A percentile compares a stretch with the other conserved stretches of the same genome.
These are phyloP conservation scores for Chimonanthus salicifolius DNA, from an alignment of 164 flowering plant genomes.

Conservation along the genomic window DNA sequence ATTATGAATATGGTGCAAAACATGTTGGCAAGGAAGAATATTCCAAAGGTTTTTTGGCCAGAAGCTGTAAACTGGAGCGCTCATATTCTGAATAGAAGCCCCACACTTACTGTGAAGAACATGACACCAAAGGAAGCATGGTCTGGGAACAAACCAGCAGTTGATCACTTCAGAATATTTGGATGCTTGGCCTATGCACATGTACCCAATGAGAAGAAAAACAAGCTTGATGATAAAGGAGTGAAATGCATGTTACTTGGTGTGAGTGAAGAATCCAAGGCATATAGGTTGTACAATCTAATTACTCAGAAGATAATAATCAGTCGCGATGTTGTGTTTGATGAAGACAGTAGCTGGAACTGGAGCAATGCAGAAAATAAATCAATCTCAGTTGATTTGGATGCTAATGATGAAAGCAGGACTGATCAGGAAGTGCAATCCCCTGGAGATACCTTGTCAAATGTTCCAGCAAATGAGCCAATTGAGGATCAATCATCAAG, in stretches of 20 bases:
- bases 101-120: not conserved
- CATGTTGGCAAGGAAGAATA: not conserved
- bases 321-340: no score
- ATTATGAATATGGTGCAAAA: not conserved
- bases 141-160: not conserved
- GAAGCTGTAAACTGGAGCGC: not conserved
- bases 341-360: no score
- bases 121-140: slow-evolving; percentile 9
- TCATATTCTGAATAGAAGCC: not conserved
- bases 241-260: not conserved
- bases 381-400: no score
- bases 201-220: not conserved
- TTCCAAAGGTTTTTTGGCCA: not conserved
- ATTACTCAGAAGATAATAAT: no score
- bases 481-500: no score
- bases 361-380: no score
- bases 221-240: slow-evolving; percentile 5
- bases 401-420: no score
- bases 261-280: slow-evolving; percentile 9
- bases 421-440: no score
- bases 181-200: not conserved
- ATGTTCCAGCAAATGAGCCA: no score
- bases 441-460: no score
- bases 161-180: slow-evolving; percentile 1
- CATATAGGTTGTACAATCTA: not conserved